phyloP scores from a whole-genome alignment of 208 protist species.

The Wallacemonas sp. region DNA sequence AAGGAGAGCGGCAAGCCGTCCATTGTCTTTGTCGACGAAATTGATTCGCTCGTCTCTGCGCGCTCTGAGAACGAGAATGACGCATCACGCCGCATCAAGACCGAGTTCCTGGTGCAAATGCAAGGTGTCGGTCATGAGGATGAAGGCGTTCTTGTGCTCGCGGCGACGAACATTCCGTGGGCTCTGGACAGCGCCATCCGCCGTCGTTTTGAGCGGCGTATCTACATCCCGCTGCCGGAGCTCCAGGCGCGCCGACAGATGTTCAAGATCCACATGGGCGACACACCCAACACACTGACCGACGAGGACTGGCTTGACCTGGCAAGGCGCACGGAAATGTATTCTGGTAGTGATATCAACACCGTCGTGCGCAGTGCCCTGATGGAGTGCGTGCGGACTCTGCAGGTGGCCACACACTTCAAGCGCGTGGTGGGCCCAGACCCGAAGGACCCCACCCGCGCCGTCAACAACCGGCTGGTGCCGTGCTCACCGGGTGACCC shows the following conservation, averaged over 20 bases:
- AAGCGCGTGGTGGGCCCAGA: slow-evolving; percentile 87
- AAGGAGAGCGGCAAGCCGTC: slow-evolving; percentile 77
- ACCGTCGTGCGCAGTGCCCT: slow-evolving; percentile 96
- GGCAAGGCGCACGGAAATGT: slow-evolving; percentile 89
- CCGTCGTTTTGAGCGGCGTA: slow-evolving; percentile 91
- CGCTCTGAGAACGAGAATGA: slow-evolving; percentile 90
- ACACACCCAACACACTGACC: slow-evolving; percentile 87
- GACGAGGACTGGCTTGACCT: slow-evolving; percentile 91
- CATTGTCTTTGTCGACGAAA: slow-evolving; percentile 96
- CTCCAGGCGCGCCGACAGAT: slow-evolving; percentile 75
- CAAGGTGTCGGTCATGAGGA: slow-evolving; percentile 86
- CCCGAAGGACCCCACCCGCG: slow-evolving; percentile 68
- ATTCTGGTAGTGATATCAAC: slow-evolving; percentile 97
- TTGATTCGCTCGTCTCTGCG: slow-evolving; percentile 90
- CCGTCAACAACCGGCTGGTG: slow-evolving; percentile 75
- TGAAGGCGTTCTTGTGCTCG: slow-evolving; percentile 90
- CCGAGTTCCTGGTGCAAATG: slow-evolving; percentile 99
- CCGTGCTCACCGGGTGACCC: slow-evolving; percentile 96
- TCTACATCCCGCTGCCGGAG: slow-evolving; percentile 93
- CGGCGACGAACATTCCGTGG: slow-evolving; percentile 92
- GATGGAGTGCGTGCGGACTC: slow-evolving; percentile 96
- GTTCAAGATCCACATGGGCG: slow-evolving; percentile 97
- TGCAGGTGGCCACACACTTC: slow-evolving; percentile 98
- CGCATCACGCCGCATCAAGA: slow-evolving; percentile 97
- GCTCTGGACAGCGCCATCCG: slow-evolving; percentile 89